A percentile compares a stretch with the other conserved stretches of the same genome.
phyloP scores from a whole-genome alignment of 768 basidiomycete species.

The Pisolithus sp. region DNA sequence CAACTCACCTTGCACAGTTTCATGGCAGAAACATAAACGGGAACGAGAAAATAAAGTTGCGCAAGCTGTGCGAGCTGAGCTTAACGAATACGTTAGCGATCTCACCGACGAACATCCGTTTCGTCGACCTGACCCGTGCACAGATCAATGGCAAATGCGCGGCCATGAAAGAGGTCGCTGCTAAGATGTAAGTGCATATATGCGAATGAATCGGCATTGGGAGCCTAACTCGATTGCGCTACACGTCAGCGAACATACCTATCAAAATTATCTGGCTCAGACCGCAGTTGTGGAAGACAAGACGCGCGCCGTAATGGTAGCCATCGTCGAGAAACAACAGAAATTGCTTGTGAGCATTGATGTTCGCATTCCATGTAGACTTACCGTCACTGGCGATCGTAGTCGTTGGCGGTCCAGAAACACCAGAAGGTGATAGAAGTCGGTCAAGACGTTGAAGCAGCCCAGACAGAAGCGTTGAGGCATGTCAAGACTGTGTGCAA shows the following conservation, averaged over 20 bases:
- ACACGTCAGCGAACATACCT: constrained; percentile 15
- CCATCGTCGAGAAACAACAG: constrained; percentile 18
- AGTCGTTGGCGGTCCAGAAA: constrained; percentile 23
- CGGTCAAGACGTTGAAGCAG: constrained; percentile 17
- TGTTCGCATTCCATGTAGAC: not conserved
- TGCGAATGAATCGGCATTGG: not conserved
- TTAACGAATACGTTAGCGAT: constrained; percentile 19
- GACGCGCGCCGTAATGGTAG: constrained; percentile 20
- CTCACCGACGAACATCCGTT: not conserved
- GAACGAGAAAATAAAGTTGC: constrained; percentile 21
- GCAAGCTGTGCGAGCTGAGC: constrained; percentile 16
- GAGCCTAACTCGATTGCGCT: not conserved
- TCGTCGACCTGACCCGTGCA: not conserved
- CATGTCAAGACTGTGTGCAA: constrained; percentile 14
- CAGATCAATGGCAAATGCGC: constrained; percentile 19
- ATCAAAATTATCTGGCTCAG: constrained; percentile 21
- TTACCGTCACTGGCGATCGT: not conserved
- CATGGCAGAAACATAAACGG: constrained; percentile 27
- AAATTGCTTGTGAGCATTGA: constrained; percentile 19
- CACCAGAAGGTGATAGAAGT: constrained; percentile 22
- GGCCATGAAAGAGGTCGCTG: constrained; percentile 14
- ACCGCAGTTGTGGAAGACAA: constrained; percentile 22
- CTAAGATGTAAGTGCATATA: constrained; percentile 20
- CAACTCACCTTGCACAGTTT: constrained; percentile 13
- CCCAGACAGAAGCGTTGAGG: constrained; percentile 18